phyloP scores from a whole-genome alignment of 805 yeast species.

The Teunomyces tritomae region DNA sequence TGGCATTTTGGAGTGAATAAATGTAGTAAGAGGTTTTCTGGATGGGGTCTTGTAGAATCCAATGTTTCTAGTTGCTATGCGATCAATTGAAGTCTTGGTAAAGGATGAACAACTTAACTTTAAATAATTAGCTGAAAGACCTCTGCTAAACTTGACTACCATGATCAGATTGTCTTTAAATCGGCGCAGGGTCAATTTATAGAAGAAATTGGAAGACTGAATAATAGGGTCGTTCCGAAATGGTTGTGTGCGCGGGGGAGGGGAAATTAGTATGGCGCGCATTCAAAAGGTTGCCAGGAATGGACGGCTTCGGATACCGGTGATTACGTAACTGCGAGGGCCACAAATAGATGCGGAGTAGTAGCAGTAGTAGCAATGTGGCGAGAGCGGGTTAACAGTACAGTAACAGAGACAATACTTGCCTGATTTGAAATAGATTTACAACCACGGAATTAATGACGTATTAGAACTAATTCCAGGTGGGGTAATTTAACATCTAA shows the following conservation, averaged over 20 bases:
- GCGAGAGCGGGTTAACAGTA: no score
- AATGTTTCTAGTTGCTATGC: constrained; percentile 1
- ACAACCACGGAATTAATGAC: no score
- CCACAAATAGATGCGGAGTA: neutral
- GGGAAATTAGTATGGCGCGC: neutral
- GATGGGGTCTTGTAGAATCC: neutral
- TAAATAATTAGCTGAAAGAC: neutral
- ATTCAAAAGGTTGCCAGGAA: neutral
- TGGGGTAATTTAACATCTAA: no score
- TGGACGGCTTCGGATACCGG: neutral
- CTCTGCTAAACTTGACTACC: neutral
- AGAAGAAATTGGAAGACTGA: neutral
- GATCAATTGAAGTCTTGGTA: neutral
- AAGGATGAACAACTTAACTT: neutral
- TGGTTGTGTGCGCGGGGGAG: constrained; percentile 1
- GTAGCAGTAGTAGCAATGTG: no score
- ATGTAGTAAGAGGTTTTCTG: neutral
- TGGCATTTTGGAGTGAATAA: constrained; percentile 26
- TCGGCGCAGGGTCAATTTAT: neutral
- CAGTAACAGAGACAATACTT: no score
- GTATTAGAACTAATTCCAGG: no score
- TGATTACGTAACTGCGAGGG: neutral
- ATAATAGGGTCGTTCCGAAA: neutral
- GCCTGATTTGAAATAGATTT: no score
- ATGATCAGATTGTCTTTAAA: neutral